Evolutionary conservation across 345 rosid genomes (phyloP).

Genomic region (Nephelium lappaceum): DNA sequence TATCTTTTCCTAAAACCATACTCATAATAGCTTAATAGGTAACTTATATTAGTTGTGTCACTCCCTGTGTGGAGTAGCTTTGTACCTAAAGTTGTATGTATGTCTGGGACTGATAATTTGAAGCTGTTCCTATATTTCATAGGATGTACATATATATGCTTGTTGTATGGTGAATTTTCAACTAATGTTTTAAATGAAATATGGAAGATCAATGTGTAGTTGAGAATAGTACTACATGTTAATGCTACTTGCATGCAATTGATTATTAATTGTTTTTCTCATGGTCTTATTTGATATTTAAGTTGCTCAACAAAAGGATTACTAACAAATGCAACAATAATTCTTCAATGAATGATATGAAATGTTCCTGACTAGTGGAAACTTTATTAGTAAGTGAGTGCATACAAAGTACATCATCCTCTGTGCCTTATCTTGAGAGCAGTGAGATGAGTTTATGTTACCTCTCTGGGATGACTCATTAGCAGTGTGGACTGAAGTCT

Average conservation of each 20-base stretch:
- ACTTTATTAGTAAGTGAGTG: too few relatives aligned
- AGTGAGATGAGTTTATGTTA: neutral
- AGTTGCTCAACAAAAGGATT: too few relatives aligned
- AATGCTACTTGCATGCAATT: constrained; percentile 3
- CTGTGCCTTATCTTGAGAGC: too few relatives aligned
- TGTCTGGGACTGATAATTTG: neutral
- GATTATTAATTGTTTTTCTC: too few relatives aligned
- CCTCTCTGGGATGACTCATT: neutral
- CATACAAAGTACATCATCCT: too few relatives aligned
- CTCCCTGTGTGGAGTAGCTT: neutral
- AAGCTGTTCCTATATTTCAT: neutral
- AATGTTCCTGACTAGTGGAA: too few relatives aligned
- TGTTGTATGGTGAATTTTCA: neutral
- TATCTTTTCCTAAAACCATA: neutral
- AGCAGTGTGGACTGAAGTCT: neutral
- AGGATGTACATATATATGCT: neutral
- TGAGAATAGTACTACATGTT: neutral
- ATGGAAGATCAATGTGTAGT: neutral
- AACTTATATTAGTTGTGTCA: neutral
- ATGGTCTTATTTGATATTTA: too few relatives aligned
- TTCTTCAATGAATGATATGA: too few relatives aligned
- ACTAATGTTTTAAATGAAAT: neutral
- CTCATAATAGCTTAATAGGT: neutral
- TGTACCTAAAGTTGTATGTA: constrained; percentile 7
- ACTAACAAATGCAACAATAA: too few relatives aligned